A percentile compares a stretch with the other conserved stretches of the same genome.
These are phyloP conservation scores for Fusarium drepaniforme DNA, from an alignment of 2,329 filamentous ascomycete species.

Conservation along the genomic window DNA sequence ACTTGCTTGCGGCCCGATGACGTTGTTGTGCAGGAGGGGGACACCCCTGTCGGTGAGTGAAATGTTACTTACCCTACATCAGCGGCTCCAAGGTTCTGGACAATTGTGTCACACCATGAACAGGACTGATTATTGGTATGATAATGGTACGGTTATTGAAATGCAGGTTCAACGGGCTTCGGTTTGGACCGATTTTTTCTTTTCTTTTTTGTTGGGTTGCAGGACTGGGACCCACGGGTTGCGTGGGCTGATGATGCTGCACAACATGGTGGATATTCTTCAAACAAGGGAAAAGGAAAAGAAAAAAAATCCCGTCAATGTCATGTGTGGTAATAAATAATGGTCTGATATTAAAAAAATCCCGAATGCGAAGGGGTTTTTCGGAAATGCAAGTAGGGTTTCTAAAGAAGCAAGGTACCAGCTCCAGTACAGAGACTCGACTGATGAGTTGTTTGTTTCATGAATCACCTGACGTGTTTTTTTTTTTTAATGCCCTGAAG, in stretches of 20 bases:
- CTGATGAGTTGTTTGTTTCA: not conserved
- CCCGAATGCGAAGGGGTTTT: not conserved
- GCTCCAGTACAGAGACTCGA: not conserved
- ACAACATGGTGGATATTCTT: not conserved
- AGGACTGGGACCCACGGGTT: not conserved
- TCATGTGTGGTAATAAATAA: not conserved
- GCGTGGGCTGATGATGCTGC: conserved; percentile 1
- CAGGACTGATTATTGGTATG: not conserved
- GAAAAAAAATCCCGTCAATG: not conserved
- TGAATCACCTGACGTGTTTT: not conserved
- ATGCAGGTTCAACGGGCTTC: not conserved
- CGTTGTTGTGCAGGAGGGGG: conserved; percentile 30
- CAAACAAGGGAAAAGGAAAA: not conserved
- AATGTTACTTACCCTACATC: conserved; percentile 13
- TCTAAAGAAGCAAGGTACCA: not conserved
- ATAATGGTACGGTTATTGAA: not conserved
- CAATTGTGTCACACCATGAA: not conserved
- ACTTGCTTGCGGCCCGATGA: conserved; percentile 23
- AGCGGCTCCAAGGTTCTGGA: not conserved
- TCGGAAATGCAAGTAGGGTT: conserved; percentile 1
- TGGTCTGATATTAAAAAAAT: not conserved
- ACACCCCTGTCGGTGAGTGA: conserved; percentile 12
- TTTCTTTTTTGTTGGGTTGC: not conserved
- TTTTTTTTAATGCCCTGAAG: not conserved
- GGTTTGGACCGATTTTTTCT: not conserved